These are phyloP conservation scores for Aspergillus baeticus DNA, from an alignment of 495 filamentous ascomycete species.

Conservation along the genomic window DNA sequence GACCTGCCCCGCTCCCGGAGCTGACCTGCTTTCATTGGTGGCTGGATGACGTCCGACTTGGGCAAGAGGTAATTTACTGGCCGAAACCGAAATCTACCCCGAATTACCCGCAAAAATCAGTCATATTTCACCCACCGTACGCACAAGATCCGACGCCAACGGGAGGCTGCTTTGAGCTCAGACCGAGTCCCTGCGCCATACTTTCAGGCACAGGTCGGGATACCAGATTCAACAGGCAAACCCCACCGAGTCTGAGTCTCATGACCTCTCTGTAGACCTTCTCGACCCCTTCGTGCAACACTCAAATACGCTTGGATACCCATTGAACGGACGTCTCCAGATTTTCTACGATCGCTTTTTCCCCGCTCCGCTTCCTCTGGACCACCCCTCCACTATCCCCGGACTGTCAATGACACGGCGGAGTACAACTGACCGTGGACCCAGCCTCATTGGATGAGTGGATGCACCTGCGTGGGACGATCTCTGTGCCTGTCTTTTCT, in stretches of 20 bases:
- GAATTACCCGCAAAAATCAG: neutral
- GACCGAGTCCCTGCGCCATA: neutral
- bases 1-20: too few relatives aligned
- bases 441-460: slow-evolving; percentile 12
- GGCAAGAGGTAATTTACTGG: neutral
- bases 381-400: neutral
- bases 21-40: neutral
- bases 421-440: slow-evolving; percentile 11
- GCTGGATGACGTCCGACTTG: neutral
- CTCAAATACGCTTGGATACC: neutral
- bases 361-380: slow-evolving; percentile 3
- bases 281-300: neutral
- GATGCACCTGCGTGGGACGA: slow-evolving; percentile 17
- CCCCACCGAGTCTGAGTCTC: neutral
- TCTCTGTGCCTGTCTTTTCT: slow-evolving; percentile 10
- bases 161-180: slow-evolving; percentile 4
- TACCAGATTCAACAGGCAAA: neutral
- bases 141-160: neutral
- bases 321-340: neutral
- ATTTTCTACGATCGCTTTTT: too few relatives aligned
- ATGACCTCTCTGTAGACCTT: slow-evolving; percentile 1
- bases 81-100: neutral
- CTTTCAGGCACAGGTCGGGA: neutral
- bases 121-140: neutral
- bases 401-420: slow-evolving; percentile 7